Percentiles rank a stretch among this genome's conserved stretches.
Conservation (phyloP, 495 filamentous ascomycete genomes). For the Neurospora sp. region DNA sequence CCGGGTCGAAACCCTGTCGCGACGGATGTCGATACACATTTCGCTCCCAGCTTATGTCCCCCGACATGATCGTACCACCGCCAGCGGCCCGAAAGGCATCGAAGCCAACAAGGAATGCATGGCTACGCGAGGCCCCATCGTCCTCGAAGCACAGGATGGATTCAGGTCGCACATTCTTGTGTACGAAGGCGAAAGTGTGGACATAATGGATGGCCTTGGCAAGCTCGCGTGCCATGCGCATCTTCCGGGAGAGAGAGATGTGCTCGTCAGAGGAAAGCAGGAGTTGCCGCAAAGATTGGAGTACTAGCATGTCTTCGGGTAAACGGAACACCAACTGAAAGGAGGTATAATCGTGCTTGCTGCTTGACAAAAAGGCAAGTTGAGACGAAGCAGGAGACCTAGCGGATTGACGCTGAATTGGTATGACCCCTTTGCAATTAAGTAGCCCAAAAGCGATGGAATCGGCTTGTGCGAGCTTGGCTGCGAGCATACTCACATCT, state of each 20-base stretch:
- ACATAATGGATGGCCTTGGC: background rate
- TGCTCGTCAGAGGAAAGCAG: background rate
- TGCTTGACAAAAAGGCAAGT: too few species aligned
- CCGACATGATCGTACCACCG: background rate
- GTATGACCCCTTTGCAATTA: background rate
- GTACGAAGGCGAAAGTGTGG: background rate
- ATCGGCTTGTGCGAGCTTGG: constrained; percentile 14
- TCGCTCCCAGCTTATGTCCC: constrained; percentile 33
- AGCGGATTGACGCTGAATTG: background rate
- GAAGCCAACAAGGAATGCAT: background rate
- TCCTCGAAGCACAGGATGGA: background rate
- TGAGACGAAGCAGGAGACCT: background rate
- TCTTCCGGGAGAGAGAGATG: background rate
- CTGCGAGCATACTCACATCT: constrained; percentile 34
- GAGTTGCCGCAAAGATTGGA: background rate
- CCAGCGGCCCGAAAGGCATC: background rate
- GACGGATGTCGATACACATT: constrained; percentile 47
- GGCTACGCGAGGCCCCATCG: constrained; percentile 19
- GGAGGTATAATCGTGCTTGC: background rate
- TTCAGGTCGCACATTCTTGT: background rate
- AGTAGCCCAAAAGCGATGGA: background rate
- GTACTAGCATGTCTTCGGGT: background rate
- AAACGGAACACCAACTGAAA: background rate
- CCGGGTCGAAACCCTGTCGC: constrained; percentile 31
- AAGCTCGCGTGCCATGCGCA: background rate